Evolutionary conservation across 768 basidiomycete species (phyloP), one percentile per base, ranked within the genome.

Genomic region (Rubroboletus satanas): DNA sequence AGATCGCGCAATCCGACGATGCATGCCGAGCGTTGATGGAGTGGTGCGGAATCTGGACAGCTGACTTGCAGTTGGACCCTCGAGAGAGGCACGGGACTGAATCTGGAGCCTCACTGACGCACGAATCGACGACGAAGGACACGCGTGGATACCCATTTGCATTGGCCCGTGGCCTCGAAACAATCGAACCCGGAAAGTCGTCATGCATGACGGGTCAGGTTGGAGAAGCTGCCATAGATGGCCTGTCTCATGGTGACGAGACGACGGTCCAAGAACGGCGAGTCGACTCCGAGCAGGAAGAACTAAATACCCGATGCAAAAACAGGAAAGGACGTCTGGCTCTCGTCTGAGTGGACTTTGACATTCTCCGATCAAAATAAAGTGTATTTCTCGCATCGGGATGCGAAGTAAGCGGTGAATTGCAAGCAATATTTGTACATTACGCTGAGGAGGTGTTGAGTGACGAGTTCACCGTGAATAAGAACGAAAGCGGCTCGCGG

Each of bases 31-130:
- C 29, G 28, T 36, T 64, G 41, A 52, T 56, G 42, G 33, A 49
- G 10, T 62, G 63, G 57, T 64, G 60, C 21, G 47, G 48, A 31
- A 9, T 31, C 17, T 49, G 47, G 41, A 44, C 18, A 29, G 26
- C 11, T 14, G 48, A 49, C 31, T 29, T 32, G 11, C 35, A 26
- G 12, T 1, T 28, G n/a, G 21, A 33, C 21, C 28, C 42, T 38
- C 41, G 5, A 6, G 49, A 31, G 6, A n/a, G 2, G 26, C 7
- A 28, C 17, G 6, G 6, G 0, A 37, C 44, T 36, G 33, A n/a
- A 8, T 36, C 35, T 2, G 15, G 41, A 26, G 15, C 36, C 3
- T 29, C 36, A 9, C 1, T 21, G 26, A 38, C 38, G 7, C 4
- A 5, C 28, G 29, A 23, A 28, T 39, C 37, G 26, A 35, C 28